Conservation (phyloP, 768 basidiomycete species). For the Exidia glandulosa region DNA sequence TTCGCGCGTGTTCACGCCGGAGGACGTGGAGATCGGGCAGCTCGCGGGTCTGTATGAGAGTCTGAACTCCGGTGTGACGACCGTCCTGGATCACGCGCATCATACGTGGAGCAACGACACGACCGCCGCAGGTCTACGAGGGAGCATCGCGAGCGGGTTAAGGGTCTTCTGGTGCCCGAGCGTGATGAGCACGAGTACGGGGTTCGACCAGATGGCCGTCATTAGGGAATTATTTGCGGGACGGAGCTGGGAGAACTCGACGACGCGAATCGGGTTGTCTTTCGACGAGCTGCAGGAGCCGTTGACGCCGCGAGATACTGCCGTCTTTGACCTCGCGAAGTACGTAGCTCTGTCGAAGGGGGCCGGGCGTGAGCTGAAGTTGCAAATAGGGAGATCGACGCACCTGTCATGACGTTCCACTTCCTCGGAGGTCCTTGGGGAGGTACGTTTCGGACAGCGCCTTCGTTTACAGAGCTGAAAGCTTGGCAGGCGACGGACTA, state of each 20-base stretch:
- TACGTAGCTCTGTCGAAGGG: not conserved
- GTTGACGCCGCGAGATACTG: not conserved
- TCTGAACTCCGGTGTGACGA: constrained; percentile 20
- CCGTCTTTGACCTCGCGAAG: not conserved
- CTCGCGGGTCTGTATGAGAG: constrained; percentile 21
- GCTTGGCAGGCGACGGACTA: not conserved
- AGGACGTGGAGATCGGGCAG: constrained; percentile 18
- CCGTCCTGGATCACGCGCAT: constrained; percentile 22
- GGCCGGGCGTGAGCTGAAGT: not conserved
- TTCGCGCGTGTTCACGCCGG: constrained; percentile 10
- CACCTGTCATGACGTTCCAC: not conserved
- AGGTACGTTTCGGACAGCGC: not conserved
- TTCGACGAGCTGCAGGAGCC: not conserved
- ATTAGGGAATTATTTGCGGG: not conserved
- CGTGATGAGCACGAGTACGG: not conserved
- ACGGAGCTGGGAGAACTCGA: not conserved
- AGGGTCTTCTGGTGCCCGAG: not conserved
- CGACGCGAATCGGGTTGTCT: not conserved
- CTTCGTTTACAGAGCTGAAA: not conserved
- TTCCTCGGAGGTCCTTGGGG: not conserved
- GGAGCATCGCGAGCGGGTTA: not conserved
- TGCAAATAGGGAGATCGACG: not conserved
- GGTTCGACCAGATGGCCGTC: not conserved
- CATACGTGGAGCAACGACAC: not conserved
- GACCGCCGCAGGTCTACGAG: not conserved